Conservation (phyloP, 164 flowering plant species). For the Dillenia turbinata region DNA sequence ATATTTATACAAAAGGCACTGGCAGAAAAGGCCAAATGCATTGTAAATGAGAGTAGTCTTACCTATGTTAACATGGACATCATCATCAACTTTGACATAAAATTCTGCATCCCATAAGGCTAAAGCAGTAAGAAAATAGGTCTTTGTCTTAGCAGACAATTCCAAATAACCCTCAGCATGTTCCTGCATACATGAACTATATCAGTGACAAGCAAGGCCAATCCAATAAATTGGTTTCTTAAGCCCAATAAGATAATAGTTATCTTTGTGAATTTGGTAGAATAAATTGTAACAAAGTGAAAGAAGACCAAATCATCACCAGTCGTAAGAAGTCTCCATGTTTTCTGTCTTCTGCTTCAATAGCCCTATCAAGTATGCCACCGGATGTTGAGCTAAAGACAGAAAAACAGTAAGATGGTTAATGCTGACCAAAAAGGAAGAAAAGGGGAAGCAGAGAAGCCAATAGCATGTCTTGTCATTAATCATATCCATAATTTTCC, state of each 20-base stretch:
- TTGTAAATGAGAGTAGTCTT: background rate
- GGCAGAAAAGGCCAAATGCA: too few species aligned
- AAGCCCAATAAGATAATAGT: conserved; percentile 3
- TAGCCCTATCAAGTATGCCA: conserved; percentile 72
- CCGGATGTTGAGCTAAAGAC: conserved; percentile 46
- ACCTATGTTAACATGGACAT: conserved; percentile 77
- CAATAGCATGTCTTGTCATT: too few species aligned
- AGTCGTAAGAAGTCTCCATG: conserved; percentile 81
- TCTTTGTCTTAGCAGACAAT: conserved; percentile 73
- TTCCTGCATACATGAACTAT: conserved; percentile 32
- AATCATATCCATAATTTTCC: too few species aligned
- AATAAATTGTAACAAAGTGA: background rate
- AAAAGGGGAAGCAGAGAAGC: too few species aligned
- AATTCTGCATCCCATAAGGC: conserved; percentile 73
- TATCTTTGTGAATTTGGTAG: background rate
- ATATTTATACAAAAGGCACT: too few species aligned
- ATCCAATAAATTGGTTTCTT: background rate
- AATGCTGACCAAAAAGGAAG: too few species aligned
- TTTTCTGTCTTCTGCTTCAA: conserved; percentile 70
- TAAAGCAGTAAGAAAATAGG: conserved; percentile 64
- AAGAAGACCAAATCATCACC: conserved; percentile 32
- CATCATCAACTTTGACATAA: conserved; percentile 80
- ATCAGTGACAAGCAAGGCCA: background rate
- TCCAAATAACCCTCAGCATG: conserved; percentile 75
- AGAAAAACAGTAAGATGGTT: background rate